Evolutionary conservation across 2,329 filamentous ascomycete genomes (phyloP).

Genomic region (Arachnomyces sp.): DNA sequence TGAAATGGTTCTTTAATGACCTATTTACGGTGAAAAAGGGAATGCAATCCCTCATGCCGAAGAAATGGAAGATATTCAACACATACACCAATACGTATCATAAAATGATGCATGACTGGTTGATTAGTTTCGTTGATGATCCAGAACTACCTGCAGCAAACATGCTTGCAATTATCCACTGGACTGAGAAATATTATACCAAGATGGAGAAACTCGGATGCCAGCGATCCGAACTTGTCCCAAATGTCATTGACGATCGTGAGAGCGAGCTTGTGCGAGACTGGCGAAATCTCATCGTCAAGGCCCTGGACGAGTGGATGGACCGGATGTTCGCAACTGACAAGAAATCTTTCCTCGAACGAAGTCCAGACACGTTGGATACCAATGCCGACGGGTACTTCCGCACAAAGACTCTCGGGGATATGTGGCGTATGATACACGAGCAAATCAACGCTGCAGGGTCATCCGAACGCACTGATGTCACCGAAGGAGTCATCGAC

Average conservation of each 20-base stretch:
- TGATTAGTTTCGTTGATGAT: slow-evolving; percentile 75
- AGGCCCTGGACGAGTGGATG: slow-evolving; percentile 95
- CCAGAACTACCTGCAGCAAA: slow-evolving; percentile 76
- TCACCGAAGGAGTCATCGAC: slow-evolving; percentile 90
- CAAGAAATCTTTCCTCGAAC: slow-evolving; percentile 68
- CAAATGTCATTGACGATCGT: slow-evolving; percentile 83
- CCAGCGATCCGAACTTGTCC: slow-evolving; percentile 64
- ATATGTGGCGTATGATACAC: slow-evolving; percentile 95
- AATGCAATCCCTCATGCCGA: slow-evolving; percentile 85
- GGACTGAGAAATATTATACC: slow-evolving; percentile 90
- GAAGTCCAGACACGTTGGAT: slow-evolving; percentile 73
- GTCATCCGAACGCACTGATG: slow-evolving; percentile 77
- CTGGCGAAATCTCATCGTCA: slow-evolving; percentile 91
- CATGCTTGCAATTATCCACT: slow-evolving; percentile 85
- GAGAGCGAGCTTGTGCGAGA: slow-evolving; percentile 86
- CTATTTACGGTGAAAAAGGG: slow-evolving; percentile 89
- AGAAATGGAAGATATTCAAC: slow-evolving; percentile 91
- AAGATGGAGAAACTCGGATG: slow-evolving; percentile 92
- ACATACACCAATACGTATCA: slow-evolving; percentile 91
- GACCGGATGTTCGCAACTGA: slow-evolving; percentile 83
- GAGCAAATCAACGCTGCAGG: slow-evolving; percentile 84
- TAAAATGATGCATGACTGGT: slow-evolving; percentile 87
- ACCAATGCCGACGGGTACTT: slow-evolving; percentile 84
- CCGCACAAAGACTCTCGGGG: slow-evolving; percentile 81
- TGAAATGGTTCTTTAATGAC: slow-evolving; percentile 98